Evolutionary conservation across 179 eudicot genomes (phyloP).

Genomic region (Dionaea muscipula): DNA sequence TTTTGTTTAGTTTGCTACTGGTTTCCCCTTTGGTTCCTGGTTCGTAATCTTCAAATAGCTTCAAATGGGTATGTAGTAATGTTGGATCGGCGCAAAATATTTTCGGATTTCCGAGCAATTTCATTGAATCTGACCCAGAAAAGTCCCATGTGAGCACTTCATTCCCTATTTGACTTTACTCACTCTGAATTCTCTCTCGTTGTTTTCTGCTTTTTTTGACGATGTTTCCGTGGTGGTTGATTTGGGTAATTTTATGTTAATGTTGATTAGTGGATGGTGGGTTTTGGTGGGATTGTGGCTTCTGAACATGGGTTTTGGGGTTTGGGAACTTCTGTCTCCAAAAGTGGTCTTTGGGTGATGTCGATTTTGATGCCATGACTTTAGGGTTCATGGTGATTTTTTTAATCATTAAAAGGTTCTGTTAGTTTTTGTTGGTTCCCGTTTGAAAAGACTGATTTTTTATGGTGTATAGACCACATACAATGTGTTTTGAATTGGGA

Average conservation of each 20-base stretch:
- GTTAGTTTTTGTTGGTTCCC: background rate
- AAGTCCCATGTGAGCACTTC: conserved; percentile 17
- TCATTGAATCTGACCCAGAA: conserved; percentile 3
- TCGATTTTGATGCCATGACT: conserved; percentile 19
- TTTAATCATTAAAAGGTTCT: background rate
- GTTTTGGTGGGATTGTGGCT: no score
- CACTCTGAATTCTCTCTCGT: conserved; percentile 8
- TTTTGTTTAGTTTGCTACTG: background rate
- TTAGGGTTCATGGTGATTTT: conserved; percentile 18
- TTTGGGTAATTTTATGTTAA: conserved; percentile 17
- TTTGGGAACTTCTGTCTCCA: background rate
- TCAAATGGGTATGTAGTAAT: conserved; percentile 8
- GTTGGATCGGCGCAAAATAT: conserved; percentile 19
- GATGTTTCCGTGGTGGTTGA: conserved; percentile 1
- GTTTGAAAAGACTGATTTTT: conserved; percentile 9
- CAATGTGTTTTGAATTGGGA: conserved; percentile 47
- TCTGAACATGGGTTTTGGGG: no score
- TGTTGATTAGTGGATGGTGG: conserved; percentile 2
- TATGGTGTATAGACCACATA: conserved; percentile 29
- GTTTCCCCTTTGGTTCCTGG: background rate
- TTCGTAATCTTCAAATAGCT: conserved; percentile 7
- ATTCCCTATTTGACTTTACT: background rate
- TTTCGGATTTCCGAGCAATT: conserved; percentile 13
- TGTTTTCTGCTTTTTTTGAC: background rate
- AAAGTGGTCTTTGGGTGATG: background rate